A percentile compares a stretch with the other conserved stretches of the same genome.
Evolutionary conservation across 2,329 filamentous ascomycete species (phyloP).

Genomic region (Apiospora aurea): DNA sequence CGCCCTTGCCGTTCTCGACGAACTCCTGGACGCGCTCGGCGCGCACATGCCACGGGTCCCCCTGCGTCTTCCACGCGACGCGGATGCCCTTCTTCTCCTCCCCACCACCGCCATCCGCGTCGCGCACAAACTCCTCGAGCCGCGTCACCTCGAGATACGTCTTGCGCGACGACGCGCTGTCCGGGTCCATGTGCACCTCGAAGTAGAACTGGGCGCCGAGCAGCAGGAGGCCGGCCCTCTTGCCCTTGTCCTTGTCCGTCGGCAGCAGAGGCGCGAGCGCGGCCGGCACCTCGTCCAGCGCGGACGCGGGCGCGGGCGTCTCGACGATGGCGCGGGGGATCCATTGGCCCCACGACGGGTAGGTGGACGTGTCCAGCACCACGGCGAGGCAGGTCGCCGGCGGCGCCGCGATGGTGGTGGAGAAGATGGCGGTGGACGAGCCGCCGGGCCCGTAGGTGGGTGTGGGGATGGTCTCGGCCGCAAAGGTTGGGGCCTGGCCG

Average conservation of each 20-base stretch:
- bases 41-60: constrained; percentile 43
- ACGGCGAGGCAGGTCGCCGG: constrained; percentile 41
- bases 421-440: constrained; percentile 41
- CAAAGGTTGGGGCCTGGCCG: constrained; percentile 31
- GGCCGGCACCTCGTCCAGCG: constrained; percentile 26
- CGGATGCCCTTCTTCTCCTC: constrained; percentile 41
- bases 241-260: not conserved
- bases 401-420: constrained; percentile 43
- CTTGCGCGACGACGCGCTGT: constrained; percentile 30
- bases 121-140: constrained; percentile 44
- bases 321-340: constrained; percentile 39
- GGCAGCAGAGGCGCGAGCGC: constrained; percentile 31
- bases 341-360: constrained; percentile 47
- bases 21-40: constrained; percentile 54
- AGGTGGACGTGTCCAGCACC: constrained; percentile 41
- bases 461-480: constrained; percentile 37
- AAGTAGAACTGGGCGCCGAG: constrained; percentile 43
- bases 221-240: constrained; percentile 33
- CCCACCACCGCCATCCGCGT: constrained; percentile 19
- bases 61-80: constrained; percentile 48
- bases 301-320: constrained; percentile 26
- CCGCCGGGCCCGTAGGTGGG: constrained; percentile 42
- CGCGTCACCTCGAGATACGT: constrained; percentile 39
- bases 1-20: constrained; percentile 39
- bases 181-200: constrained; percentile 43